These are phyloP conservation scores for Coemansia asiatica DNA, from an alignment of 192 early-diverging fungal genomes.

Conservation along the genomic window DNA sequence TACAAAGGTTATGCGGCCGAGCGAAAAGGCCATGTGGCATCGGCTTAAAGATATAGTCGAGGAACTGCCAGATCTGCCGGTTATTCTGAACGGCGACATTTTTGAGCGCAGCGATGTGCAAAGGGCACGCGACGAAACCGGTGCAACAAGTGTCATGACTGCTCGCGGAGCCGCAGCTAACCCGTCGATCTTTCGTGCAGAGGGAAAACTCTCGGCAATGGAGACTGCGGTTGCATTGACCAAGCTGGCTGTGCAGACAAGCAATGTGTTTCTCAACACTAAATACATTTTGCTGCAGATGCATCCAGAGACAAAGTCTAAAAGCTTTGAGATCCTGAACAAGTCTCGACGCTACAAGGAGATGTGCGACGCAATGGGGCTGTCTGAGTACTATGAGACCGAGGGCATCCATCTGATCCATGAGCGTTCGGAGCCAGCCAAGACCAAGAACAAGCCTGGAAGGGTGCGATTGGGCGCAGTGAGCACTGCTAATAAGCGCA, in stretches of 20 bases:
- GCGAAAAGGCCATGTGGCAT: slow-evolving; percentile 81
- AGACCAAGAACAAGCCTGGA: not conserved
- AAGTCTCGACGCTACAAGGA: slow-evolving; percentile 56
- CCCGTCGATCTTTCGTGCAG: slow-evolving; percentile 80
- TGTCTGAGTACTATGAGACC: slow-evolving; percentile 32
- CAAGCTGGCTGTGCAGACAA: slow-evolving; percentile 63
- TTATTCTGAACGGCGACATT: slow-evolving; percentile 94
- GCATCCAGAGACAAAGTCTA: slow-evolving; percentile 64
- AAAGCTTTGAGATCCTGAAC: slow-evolving; percentile 50
- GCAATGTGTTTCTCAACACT: slow-evolving; percentile 80
- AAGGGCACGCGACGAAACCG: slow-evolving; percentile 60
- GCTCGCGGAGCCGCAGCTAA: slow-evolving; percentile 86
- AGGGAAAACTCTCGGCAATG: slow-evolving; percentile 57
- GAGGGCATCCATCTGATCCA: slow-evolving; percentile 22
- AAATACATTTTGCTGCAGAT: slow-evolving; percentile 93
- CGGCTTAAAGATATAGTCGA: slow-evolving; percentile 72
- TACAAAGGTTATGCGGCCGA: slow-evolving; percentile 74
- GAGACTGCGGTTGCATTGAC: slow-evolving; percentile 70
- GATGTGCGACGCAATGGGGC: slow-evolving; percentile 57
- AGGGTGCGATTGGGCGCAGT: not conserved
- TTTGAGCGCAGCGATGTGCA: slow-evolving; percentile 64
- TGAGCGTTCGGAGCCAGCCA: slow-evolving; percentile 8
- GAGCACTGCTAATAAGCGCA: slow-evolving; percentile 1
- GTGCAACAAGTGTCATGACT: slow-evolving; percentile 79
- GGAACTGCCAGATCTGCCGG: slow-evolving; percentile 68